A percentile compares a stretch with the other conserved stretches of the same genome.
phyloP scores from a whole-genome alignment of 805 yeast genomes.

The Pichia paraexigua region DNA sequence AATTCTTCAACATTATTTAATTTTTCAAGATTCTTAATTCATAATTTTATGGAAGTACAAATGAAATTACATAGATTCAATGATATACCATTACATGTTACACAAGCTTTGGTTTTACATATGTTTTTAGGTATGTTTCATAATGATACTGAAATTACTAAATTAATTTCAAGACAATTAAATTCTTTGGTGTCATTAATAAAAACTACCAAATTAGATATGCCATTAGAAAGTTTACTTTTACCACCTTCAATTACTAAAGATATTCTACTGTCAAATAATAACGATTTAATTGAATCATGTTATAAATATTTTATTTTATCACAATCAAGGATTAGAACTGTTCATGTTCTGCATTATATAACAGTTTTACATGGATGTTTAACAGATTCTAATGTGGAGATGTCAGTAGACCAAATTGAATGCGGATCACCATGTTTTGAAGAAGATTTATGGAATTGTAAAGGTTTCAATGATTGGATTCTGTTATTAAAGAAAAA shows the following conservation, averaged over 20 bases:
- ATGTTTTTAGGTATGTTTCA: slow-evolving; percentile 50
- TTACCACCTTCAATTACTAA: slow-evolving; percentile 33
- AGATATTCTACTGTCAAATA: slow-evolving; percentile 13
- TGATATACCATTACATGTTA: slow-evolving; percentile 48
- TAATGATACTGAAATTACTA: slow-evolving; percentile 43
- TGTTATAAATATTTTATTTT: slow-evolving; percentile 44
- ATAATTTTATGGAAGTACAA: slow-evolving; percentile 52
- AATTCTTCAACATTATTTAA: slow-evolving; percentile 67
- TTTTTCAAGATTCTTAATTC: slow-evolving; percentile 58
- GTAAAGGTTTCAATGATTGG: slow-evolving; percentile 48
- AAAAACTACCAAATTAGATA: slow-evolving; percentile 43
- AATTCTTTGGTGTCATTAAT: slow-evolving; percentile 47
- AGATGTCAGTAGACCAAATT: slow-evolving; percentile 36
- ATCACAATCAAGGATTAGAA: slow-evolving; percentile 49
- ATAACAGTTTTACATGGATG: slow-evolving; percentile 41
- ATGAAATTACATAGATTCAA: slow-evolving; percentile 38
- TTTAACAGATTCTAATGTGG: slow-evolving; percentile 35
- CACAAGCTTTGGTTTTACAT: slow-evolving; percentile 48
- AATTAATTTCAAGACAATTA: slow-evolving; percentile 44
- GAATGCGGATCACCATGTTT: slow-evolving; percentile 60
- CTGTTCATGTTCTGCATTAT: slow-evolving; percentile 43
- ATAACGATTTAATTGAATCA: slow-evolving; percentile 26
- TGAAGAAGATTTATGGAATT: slow-evolving; percentile 53
- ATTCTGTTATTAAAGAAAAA: slow-evolving; percentile 28
- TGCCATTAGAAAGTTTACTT: slow-evolving; percentile 39